Percentiles rank a stretch among this genome's conserved stretches.
Conservation (phyloP, 768 basidiomycete genomes). For the Kwoniella shandongensis region DNA sequence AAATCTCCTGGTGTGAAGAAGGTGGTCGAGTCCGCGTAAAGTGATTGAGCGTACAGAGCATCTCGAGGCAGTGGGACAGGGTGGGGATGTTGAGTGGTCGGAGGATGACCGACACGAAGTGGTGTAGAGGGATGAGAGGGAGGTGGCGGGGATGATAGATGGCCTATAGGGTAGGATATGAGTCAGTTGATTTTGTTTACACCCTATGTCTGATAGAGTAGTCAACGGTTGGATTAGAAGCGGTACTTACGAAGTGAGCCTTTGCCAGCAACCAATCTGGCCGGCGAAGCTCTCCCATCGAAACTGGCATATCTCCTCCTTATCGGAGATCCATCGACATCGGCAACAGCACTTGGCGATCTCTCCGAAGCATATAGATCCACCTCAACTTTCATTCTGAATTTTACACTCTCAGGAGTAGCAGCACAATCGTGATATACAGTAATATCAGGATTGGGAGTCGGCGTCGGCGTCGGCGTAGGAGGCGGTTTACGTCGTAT, state of each 20-base stretch:
- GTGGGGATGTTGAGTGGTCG: slow-evolving; percentile 30
- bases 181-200: background rate
- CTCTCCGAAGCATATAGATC: slow-evolving; percentile 11
- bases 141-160: slow-evolving; percentile 19
- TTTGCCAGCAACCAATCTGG: background rate
- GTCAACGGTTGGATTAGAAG: background rate
- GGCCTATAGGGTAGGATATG: slow-evolving; percentile 5
- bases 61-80: slow-evolving; percentile 21
- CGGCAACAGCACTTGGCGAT: no score
- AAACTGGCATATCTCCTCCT: slow-evolving; percentile 19
- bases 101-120: slow-evolving; percentile 4
- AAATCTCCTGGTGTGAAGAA: slow-evolving; percentile 6
- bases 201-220: no score
- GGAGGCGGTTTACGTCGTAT: slow-evolving; percentile 19
- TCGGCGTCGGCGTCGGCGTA: slow-evolving; percentile 12
- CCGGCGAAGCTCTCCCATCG: slow-evolving; percentile 1
- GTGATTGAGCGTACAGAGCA: slow-evolving; percentile 12
- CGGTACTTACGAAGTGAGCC: slow-evolving; percentile 2
- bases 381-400: slow-evolving; percentile 24
- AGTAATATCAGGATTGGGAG: background rate
- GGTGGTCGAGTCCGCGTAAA: slow-evolving; percentile 15
- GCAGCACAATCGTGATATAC: slow-evolving; percentile 4
- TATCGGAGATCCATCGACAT: slow-evolving; percentile 2
- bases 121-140: slow-evolving; percentile 6
- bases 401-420: slow-evolving; percentile 24